Evolutionary conservation across 495 filamentous ascomycete genomes (phyloP), one percentile per base, ranked within the genome.

Genomic region (Daldinia grandis): DNA sequence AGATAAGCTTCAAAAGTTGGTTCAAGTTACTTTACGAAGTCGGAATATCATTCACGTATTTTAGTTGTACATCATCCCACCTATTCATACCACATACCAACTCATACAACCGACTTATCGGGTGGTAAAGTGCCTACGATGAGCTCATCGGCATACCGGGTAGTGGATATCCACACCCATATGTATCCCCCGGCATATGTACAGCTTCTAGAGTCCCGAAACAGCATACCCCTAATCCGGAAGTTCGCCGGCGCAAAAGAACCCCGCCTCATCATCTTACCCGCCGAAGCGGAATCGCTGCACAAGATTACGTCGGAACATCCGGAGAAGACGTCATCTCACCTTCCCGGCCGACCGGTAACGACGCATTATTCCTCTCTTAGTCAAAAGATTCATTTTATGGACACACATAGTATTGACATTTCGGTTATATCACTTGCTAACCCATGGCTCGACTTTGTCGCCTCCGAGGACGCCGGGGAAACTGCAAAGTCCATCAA

Each of bases 371-470:
- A 92, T 79, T 90, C 86, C 60, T 88, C 90, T 54, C 88, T 93
- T 61, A 76, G 79, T 4, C 82, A 90, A 62, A 97, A 97, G 59
- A 83, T 97, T 5, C 78, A 84, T 19, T 98, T 98, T 80, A 98
- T 98, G 95, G 84, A 92, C 73, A 85, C 80, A 6, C 95, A 98
- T 76, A 77, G 79, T 25, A 97, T 98, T 74, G 86, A 90, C 75
- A 88, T 88, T 59, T 96, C 92, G 17, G 90, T 97, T 8, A 87
- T 98, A 75, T 94, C 91, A 0, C 90, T 97, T 47, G 95, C 95
- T 24, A 98, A 98, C 76, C 95, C 95, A 1, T 98, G 95, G 95
- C 87, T 98, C 1, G 95, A 97, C 78, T 97, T 97, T 76, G 81
- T 97, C 0, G 81, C 86, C 0, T 71, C 88, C 0, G 70, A 79